Conservation (phyloP, 2,329 filamentous ascomycete genomes). For the Macrophomina pseudophaseolina region DNA sequence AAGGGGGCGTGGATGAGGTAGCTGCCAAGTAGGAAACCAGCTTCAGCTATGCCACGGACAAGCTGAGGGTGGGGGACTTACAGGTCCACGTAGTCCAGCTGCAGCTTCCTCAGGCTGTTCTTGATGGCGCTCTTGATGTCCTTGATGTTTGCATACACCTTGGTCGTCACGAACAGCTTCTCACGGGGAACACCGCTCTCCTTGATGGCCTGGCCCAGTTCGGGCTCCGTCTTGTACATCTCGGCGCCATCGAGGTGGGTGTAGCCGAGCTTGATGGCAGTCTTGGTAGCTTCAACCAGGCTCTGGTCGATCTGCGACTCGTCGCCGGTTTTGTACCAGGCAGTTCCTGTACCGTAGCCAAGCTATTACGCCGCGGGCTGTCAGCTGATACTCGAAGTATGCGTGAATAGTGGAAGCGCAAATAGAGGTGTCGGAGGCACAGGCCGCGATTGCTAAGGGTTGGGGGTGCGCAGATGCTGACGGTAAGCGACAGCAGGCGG, state of each 20-base stretch:
- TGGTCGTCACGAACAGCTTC: conserved; percentile 61
- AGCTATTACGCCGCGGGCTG: conserved; percentile 53
- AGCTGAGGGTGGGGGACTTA: conserved; percentile 39
- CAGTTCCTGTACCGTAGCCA: conserved; percentile 74
- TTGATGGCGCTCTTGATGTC: conserved; percentile 63
- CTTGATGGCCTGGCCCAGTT: conserved; percentile 55
- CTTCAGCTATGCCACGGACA: neutral
- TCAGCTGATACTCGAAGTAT: neutral
- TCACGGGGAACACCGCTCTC: conserved; percentile 50
- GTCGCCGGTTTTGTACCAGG: conserved; percentile 62
- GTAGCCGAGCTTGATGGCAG: conserved; percentile 72
- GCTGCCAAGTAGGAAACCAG: conserved; percentile 31
- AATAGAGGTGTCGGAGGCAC: too few species aligned
- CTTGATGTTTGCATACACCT: conserved; percentile 57
- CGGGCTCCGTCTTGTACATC: conserved; percentile 58
- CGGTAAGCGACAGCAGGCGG: neutral
- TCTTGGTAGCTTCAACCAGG: conserved; percentile 61
- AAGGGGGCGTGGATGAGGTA: conserved; percentile 68
- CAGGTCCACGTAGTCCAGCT: conserved; percentile 67
- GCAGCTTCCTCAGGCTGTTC: conserved; percentile 63
- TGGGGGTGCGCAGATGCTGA: neutral
- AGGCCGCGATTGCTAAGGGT: conserved; percentile 1
- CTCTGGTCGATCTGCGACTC: conserved; percentile 61
- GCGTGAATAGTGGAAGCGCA: neutral
- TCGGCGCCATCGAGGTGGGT: conserved; percentile 77